These are phyloP conservation scores for Globisporangium spiculum DNA, from an alignment of 352 stramenopile species.

Conservation along the genomic window DNA sequence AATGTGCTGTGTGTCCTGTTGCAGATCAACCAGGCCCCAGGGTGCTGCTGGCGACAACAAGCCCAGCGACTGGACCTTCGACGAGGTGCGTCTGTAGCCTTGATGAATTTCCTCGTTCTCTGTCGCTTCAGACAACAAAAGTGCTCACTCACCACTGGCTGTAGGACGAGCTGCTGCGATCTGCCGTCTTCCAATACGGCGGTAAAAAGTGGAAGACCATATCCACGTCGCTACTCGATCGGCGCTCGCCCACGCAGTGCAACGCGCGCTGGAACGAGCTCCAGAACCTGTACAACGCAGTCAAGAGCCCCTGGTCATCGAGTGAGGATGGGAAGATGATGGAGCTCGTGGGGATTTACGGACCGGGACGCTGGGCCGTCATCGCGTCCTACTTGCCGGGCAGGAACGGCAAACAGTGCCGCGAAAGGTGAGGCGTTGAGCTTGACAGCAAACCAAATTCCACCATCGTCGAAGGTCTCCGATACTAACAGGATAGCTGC, in stretches of 20 bases:
- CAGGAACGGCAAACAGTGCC: slow-evolving; percentile 70
- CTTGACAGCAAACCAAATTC: no score
- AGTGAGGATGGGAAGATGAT: slow-evolving; percentile 46
- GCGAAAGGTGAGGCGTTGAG: slow-evolving; percentile 34
- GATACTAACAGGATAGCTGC: not conserved
- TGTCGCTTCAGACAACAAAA: not conserved
- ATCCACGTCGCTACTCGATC: not conserved
- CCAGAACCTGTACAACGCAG: slow-evolving; percentile 25
- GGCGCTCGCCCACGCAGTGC: slow-evolving; percentile 1
- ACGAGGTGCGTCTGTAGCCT: not conserved
- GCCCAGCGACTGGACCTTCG: not conserved
- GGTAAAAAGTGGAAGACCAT: slow-evolving; percentile 4
- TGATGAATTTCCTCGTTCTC: not conserved
- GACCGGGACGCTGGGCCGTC: slow-evolving; percentile 48
- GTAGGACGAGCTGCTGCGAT: not conserved
- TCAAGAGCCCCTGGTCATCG: slow-evolving; percentile 34
- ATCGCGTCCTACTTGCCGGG: slow-evolving; percentile 55
- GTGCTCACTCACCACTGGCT: not conserved
- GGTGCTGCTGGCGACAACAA: not conserved
- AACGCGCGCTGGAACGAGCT: slow-evolving; percentile 35
- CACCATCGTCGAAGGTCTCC: not conserved
- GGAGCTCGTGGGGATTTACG: slow-evolving; percentile 37
- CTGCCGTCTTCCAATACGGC: not conserved
- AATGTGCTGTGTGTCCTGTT: not conserved
- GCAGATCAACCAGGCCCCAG: not conserved